Percentiles rank a stretch among this genome's conserved stretches.
These are phyloP conservation scores for Zasmidium citrigriseum DNA, from an alignment of 2,329 filamentous ascomycete genomes.

Conservation along the genomic window DNA sequence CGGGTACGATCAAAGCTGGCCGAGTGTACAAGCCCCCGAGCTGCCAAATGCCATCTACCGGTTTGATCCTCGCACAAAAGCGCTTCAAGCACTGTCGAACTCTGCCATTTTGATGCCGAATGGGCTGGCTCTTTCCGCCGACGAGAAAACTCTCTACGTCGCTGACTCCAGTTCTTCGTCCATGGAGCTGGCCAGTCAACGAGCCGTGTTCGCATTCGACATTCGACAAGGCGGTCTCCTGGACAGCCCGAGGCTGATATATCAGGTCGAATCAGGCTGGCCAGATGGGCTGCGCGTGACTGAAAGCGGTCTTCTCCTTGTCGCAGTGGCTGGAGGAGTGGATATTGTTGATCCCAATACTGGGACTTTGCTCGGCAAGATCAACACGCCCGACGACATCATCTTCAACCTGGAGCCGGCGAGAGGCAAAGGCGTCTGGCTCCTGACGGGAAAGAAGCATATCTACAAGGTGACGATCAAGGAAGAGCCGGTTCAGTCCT, in stretches of 20 bases:
- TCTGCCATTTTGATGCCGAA: slow-evolving; percentile 39
- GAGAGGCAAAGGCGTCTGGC: slow-evolving; percentile 18
- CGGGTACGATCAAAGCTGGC: slow-evolving; percentile 46
- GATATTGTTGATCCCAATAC: slow-evolving; percentile 27
- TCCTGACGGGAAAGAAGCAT: slow-evolving; percentile 23
- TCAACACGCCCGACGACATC: slow-evolving; percentile 40
- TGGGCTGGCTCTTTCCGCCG: slow-evolving; percentile 26
- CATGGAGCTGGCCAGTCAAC: slow-evolving; percentile 29
- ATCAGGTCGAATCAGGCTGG: slow-evolving; percentile 41
- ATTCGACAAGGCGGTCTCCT: slow-evolving; percentile 9
- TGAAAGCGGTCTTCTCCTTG: slow-evolving; percentile 17
- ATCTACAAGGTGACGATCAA: slow-evolving; percentile 26
- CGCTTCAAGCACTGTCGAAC: slow-evolving; percentile 55
- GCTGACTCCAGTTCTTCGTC: slow-evolving; percentile 25
- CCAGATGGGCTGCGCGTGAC: slow-evolving; percentile 25
- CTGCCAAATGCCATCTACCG: slow-evolving; percentile 61
- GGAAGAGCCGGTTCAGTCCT: slow-evolving; percentile 11
- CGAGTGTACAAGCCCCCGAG: slow-evolving; percentile 55
- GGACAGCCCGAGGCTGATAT: slow-evolving; percentile 19
- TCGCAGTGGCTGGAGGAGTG: slow-evolving; percentile 21
- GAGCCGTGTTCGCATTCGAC: slow-evolving; percentile 41
- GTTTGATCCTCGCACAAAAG: slow-evolving; percentile 51
- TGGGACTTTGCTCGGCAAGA: slow-evolving; percentile 53
- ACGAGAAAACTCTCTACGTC: slow-evolving; percentile 28
- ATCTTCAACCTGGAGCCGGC: slow-evolving; percentile 27